Conservation (phyloP, 768 basidiomycete species). For the Kwoniella sp. region DNA sequence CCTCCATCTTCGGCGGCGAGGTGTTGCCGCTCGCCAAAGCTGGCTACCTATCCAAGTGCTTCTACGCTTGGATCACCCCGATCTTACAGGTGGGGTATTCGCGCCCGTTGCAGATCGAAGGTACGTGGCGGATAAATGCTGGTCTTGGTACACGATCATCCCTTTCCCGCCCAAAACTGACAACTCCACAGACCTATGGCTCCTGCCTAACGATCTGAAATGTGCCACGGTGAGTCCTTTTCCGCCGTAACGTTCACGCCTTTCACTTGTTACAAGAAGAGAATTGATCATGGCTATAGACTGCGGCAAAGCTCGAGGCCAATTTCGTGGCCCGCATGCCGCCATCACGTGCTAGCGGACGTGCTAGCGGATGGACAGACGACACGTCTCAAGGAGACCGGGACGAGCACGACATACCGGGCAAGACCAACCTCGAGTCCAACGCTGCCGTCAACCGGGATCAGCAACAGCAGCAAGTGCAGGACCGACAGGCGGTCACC, state of each 20-base stretch:
- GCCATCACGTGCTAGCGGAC: constrained; percentile 14
- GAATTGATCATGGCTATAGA: too few species aligned
- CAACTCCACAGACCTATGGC: constrained; percentile 23
- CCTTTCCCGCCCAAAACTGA: too few species aligned
- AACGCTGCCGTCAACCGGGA: neutral
- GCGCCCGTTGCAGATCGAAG: constrained; percentile 27
- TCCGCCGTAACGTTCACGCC: neutral
- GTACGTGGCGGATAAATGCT: constrained; percentile 6
- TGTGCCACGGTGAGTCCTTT: constrained; percentile 21
- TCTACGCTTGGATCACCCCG: constrained; percentile 37
- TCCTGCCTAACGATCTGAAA: constrained; percentile 7
- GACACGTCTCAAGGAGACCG: neutral
- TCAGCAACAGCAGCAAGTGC: neutral
- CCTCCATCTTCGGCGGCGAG: constrained; percentile 18
- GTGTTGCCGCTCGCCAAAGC: constrained; percentile 20
- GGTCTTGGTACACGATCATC: too few species aligned
- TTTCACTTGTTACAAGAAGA: neutral
- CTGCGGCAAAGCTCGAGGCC: constrained; percentile 11
- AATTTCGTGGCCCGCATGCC: constrained; percentile 22
- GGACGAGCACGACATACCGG: neutral
- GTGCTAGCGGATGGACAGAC: neutral
- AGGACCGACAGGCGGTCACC: neutral
- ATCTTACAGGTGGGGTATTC: constrained; percentile 34
- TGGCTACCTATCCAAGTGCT: constrained; percentile 19
- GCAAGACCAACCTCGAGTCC: neutral